Evolutionary conservation across 768 basidiomycete genomes (phyloP).

Genomic region (Phallus indusiatus): DNA sequence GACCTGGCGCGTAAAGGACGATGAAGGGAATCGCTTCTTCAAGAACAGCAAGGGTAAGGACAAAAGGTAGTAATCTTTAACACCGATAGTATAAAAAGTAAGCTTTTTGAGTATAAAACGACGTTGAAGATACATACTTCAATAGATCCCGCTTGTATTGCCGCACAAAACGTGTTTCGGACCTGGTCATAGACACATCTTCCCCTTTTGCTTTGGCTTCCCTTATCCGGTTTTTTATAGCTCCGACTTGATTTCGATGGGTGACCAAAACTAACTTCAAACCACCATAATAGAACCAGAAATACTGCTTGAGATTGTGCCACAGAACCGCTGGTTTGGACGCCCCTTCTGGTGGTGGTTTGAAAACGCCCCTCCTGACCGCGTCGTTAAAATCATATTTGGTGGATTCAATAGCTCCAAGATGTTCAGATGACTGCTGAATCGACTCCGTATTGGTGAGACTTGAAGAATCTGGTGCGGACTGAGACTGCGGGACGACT

Average conservation of each 20-base stretch:
- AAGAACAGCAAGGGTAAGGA: slow-evolving; percentile 59
- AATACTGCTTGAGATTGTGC: slow-evolving; percentile 17
- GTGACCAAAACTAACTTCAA: slow-evolving; percentile 55
- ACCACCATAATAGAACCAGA: slow-evolving; percentile 84
- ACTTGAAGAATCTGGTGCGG: slow-evolving; percentile 17
- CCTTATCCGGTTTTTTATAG: slow-evolving; percentile 46
- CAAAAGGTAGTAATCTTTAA: slow-evolving; percentile 65
- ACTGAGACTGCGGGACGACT: slow-evolving; percentile 19
- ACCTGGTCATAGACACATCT: slow-evolving; percentile 53
- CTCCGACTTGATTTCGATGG: slow-evolving; percentile 44
- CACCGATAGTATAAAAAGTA: neutral
- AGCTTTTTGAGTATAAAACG: neutral
- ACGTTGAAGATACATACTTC: slow-evolving; percentile 39
- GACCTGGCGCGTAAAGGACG: slow-evolving; percentile 74
- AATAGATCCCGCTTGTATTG: slow-evolving; percentile 58
- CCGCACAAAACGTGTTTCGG: slow-evolving; percentile 59
- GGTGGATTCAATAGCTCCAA: slow-evolving; percentile 36
- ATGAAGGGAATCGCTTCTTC: slow-evolving; percentile 81
- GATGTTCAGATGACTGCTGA: neutral
- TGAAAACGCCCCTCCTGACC: slow-evolving; percentile 55
- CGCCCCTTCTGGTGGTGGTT: slow-evolving; percentile 54
- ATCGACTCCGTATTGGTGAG: slow-evolving; percentile 12
- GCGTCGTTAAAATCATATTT: slow-evolving; percentile 60
- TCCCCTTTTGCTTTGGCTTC: slow-evolving; percentile 50
- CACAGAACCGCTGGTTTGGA: slow-evolving; percentile 41